A percentile compares a stretch with the other conserved stretches of the same genome.
Conservation (phyloP, 352 stramenopile species). For the Globisporangium alternatum region DNA sequence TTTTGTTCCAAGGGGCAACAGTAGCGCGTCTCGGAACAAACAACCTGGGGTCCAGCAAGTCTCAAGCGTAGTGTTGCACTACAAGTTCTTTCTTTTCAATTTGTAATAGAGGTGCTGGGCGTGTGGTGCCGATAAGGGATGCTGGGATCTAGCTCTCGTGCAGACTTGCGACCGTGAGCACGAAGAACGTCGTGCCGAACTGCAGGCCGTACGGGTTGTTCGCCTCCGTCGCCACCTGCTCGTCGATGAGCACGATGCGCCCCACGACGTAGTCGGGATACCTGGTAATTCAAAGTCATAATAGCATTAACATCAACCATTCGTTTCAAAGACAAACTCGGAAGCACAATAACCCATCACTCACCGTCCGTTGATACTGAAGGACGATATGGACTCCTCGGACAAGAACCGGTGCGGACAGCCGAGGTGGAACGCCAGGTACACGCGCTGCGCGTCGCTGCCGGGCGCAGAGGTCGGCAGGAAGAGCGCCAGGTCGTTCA, state of each 20-base stretch:
- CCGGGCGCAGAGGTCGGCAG: slow-evolving; percentile 78
- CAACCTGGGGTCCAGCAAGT: no score
- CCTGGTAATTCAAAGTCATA: slow-evolving; percentile 26
- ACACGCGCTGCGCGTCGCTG: slow-evolving; percentile 74
- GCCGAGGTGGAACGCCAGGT: slow-evolving; percentile 83
- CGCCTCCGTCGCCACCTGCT: slow-evolving; percentile 72
- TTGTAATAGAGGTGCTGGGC: not conserved
- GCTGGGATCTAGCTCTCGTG: slow-evolving; percentile 64
- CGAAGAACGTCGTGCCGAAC: slow-evolving; percentile 82
- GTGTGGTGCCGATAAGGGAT: no score
- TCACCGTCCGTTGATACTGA: slow-evolving; percentile 78
- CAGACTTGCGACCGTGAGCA: slow-evolving; percentile 80
- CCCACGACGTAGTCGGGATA: slow-evolving; percentile 88
- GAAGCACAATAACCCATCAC: slow-evolving; percentile 5
- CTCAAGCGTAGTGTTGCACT: no score
- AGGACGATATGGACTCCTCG: slow-evolving; percentile 87
- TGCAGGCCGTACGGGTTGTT: slow-evolving; percentile 82
- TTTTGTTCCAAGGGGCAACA: no score
- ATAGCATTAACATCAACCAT: not conserved
- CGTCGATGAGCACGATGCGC: slow-evolving; percentile 85
- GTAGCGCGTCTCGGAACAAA: no score
- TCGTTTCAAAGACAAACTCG: no score
- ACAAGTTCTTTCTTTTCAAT: not conserved
- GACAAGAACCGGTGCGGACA: slow-evolving; percentile 86
- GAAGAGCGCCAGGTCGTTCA: slow-evolving; percentile 83